phyloP scores from a whole-genome alignment of 2,329 filamentous ascomycete genomes.

The Stromatinia cepivora region DNA sequence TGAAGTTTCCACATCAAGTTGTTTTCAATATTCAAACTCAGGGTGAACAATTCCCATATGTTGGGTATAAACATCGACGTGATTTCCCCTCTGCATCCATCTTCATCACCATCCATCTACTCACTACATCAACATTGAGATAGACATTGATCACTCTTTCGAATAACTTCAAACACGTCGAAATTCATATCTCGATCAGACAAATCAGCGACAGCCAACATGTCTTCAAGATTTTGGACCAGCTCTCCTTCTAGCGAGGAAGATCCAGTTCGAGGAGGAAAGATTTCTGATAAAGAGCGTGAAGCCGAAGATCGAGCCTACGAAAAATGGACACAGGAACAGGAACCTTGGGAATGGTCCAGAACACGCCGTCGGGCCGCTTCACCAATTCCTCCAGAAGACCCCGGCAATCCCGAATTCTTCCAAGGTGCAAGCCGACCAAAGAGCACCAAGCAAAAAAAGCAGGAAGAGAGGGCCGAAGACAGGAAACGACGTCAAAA shows the following conservation, averaged over 20 bases:
- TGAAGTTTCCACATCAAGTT: neutral
- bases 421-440: neutral
- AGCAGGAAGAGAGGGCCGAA: neutral
- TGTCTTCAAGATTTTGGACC: slow-evolving; percentile 2
- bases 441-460: neutral
- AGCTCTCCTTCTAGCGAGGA: neutral
- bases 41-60: neutral
- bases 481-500: neutral
- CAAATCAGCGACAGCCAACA: neutral
- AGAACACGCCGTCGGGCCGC: neutral
- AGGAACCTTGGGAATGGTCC: neutral
- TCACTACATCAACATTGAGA: neutral
- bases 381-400: fast-evolving
- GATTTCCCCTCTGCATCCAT: neutral
- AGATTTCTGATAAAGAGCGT: neutral
- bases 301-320: neutral
- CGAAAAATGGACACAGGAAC: neutral
- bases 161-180: neutral
- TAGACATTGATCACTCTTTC: neutral
- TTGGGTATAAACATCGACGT: neutral
- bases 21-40: neutral
- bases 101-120: neutral
- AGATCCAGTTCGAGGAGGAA: neutral
- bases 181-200: neutral
- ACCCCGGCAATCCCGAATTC: neutral